Evolutionary conservation across 2,329 filamentous ascomycete genomes (phyloP), one percentile per base, ranked within the genome.

Genomic region (Hawksworthiomyces lignivorus): DNA sequence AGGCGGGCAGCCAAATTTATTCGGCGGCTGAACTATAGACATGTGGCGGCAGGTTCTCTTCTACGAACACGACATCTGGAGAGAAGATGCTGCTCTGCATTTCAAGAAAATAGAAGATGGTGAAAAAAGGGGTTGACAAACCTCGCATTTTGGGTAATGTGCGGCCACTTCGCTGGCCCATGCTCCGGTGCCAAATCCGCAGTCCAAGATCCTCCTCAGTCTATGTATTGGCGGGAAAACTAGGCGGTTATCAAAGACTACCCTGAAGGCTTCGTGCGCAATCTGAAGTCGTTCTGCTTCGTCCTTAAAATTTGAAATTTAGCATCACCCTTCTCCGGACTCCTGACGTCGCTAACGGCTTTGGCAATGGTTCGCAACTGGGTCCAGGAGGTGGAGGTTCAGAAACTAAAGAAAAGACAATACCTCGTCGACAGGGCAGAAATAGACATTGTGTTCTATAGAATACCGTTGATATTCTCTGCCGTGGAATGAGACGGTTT

Each of bases 361-460:
- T n/a, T n/a, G n/a, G n/a, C n/a, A n/a, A n/a, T n/a, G n/a, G n/a
- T n/a, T n/a, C n/a, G n/a, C n/a, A n/a, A n/a, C n/a, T n/a, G n/a
- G n/a, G n/a, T n/a, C n/a, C n/a, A n/a, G n/a, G n/a, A n/a, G n/a
- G n/a, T n/a, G n/a, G n/a, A n/a, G n/a, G 12, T 8, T 12, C 22
- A 14, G 4, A 32, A 14, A 28, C 32, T 19, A 34, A 26, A 17
- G 10, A n/a, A 12, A 15, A 19, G 43, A 24, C 52, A 62, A 52
- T 68, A 85, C 84, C 69, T 86, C 81, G 55, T 87, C 84, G 44
- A 84, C 68, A 8, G 84, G 84, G 34, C 68, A 75, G 52, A 84
- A 81, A 56, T 84, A 84, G 48, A 77, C 72, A 27, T 67, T 68
- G 50, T 82, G 77, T 22, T 79, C 70, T 40, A 87, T 59, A 17